These are phyloP conservation scores for Neurospora sp. DNA, from an alignment of 2,329 filamentous ascomycete genomes.

Conservation along the genomic window DNA sequence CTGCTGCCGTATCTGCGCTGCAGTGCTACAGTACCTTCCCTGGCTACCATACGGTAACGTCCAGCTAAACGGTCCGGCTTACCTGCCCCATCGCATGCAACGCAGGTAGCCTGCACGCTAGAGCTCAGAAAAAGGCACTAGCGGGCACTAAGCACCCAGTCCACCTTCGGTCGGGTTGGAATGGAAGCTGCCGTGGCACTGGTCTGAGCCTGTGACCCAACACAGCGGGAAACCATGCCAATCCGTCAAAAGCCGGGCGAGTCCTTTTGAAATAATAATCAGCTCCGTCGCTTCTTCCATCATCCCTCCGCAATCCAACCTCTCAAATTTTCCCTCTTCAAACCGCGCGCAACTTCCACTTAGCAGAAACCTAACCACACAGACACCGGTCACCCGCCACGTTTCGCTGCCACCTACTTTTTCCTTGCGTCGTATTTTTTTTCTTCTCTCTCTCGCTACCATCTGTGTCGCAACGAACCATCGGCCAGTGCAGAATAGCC, in stretches of 20 bases:
- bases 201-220: conserved; percentile 16
- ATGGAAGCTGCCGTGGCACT: neutral
- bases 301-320: conserved; percentile 3
- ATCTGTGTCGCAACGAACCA: neutral
- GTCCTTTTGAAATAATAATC: conserved; percentile 1
- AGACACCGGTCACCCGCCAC: neutral
- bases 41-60: neutral
- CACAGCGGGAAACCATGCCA: conserved; percentile 5
- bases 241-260: conserved; percentile 16
- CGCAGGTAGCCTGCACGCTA: neutral
- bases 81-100: neutral
- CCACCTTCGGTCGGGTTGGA: neutral
- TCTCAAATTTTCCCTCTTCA: neutral
- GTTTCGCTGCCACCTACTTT: neutral
- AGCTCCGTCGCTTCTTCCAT: neutral
- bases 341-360: neutral
- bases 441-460: neutral
- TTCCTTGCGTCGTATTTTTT: neutral
- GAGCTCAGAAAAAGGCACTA: neutral
- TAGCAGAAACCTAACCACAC: neutral
- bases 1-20: neutral
- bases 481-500: neutral
- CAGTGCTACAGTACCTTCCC: neutral
- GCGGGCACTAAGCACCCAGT: neutral
- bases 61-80: neutral